Conservation (phyloP, 176 grass and related monocot genomes). For the sorghum (Sorghum bicolor) region Sorghum_bicolor_NCBIv3 NC_012873.2:2767001-2767500, state of each 20-base stretch:
- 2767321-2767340: constrained; percentile 97
- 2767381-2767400: constrained; percentile 76
- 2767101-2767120: constrained; percentile 54
- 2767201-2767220: constrained; percentile 74
- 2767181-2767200: constrained; percentile 96
- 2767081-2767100: constrained; percentile 26
- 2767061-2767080: background rate
- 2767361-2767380: constrained; percentile 88
- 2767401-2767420: constrained; percentile 90
- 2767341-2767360: constrained; percentile 87
- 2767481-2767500: constrained; percentile 51
- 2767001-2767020: background rate
- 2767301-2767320: constrained; percentile 97
- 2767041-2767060: background rate
- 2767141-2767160: constrained; percentile 99
- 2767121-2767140: constrained; percentile 93
- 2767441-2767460: constrained; percentile 98
- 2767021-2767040: constrained; percentile 12
- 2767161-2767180: constrained; percentile 92
- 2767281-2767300: constrained; percentile 54
- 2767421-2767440: constrained; percentile 73
- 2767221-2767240: constrained; percentile 17
- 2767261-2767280: background rate
- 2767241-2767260: constrained; percentile 28
- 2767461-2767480: constrained; percentile 94